These are phyloP conservation scores for Cylindrodendrum hubeiense DNA, from an alignment of 2,329 filamentous ascomycete species.

Conservation along the genomic window DNA sequence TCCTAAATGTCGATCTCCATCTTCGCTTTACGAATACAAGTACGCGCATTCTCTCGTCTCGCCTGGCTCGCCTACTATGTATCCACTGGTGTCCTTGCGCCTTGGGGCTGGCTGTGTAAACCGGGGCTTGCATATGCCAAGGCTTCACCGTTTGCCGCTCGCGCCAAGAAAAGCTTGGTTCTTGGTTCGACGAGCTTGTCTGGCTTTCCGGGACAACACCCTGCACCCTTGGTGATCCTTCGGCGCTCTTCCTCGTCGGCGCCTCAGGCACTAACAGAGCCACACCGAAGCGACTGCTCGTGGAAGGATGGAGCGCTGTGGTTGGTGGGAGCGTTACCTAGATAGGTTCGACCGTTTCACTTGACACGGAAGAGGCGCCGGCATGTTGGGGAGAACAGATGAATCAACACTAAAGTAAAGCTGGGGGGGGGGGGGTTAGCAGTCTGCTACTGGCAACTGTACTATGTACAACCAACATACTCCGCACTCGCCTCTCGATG, in stretches of 20 bases:
- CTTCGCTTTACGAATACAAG: background rate
- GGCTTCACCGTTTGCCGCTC: slow-evolving; percentile 35
- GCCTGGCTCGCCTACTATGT: background rate
- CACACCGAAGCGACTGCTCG: background rate
- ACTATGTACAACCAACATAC: too few species aligned
- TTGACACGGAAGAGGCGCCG: background rate
- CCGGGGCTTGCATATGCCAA: slow-evolving; percentile 42
- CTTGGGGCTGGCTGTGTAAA: slow-evolving; percentile 9
- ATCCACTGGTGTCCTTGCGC: slow-evolving; percentile 15
- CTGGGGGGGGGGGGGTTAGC: too few species aligned
- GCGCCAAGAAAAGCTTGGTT: slow-evolving; percentile 49
- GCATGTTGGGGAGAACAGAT: background rate
- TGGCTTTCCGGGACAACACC: slow-evolving; percentile 33
- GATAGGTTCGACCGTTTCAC: background rate
- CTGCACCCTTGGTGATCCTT: slow-evolving; percentile 3
- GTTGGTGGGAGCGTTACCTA: background rate
- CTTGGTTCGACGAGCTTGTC: slow-evolving; percentile 40
- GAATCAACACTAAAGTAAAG: too few species aligned
- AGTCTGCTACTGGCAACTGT: too few species aligned
- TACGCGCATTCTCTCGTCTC: background rate
- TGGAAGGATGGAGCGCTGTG: background rate
- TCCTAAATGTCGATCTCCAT: background rate
- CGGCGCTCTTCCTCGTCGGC: background rate
- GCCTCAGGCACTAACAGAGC: background rate
- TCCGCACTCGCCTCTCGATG: background rate